Percentiles rank a stretch among this genome's conserved stretches.
Evolutionary conservation across 2,329 filamentous ascomycete genomes (phyloP).

Genomic region (Calonectria ilicicola): DNA sequence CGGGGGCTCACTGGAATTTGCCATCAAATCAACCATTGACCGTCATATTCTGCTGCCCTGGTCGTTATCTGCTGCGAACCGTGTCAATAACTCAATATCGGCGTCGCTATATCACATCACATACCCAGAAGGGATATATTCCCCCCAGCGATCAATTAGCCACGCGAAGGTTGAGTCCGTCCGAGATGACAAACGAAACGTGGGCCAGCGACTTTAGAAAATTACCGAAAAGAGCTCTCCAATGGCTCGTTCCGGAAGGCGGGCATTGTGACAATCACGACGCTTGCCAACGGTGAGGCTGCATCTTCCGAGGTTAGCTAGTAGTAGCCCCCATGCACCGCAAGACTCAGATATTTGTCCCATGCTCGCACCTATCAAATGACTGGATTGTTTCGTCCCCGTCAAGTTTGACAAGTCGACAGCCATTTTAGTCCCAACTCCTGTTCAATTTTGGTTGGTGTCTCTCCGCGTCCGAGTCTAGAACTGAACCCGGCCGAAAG

Average conservation of each 20-base stretch:
- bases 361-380: slow-evolving; percentile 3
- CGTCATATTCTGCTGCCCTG: not conserved
- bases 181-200: slow-evolving; percentile 11
- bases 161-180: slow-evolving; percentile 1
- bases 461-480: slow-evolving; percentile 19
- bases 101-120: slow-evolving; percentile 5
- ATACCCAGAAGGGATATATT: not conserved
- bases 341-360: not conserved
- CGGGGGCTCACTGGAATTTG: not conserved
- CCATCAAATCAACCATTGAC: not conserved
- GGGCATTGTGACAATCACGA: not conserved
- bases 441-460: slow-evolving; percentile 20
- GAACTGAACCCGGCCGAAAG: slow-evolving; percentile 30
- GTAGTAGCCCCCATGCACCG: not conserved
- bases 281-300: slow-evolving; percentile 9
- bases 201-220: not conserved
- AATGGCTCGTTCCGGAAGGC: slow-evolving; percentile 8
- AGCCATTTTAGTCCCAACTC: not conserved
- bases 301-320: not conserved
- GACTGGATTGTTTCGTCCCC: slow-evolving; percentile 6
- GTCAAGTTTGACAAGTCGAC: slow-evolving; percentile 2
- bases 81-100: slow-evolving; percentile 11
- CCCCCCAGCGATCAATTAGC: slow-evolving; percentile 1
- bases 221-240: not conserved
- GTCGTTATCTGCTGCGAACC: not conserved